phyloP scores from a whole-genome alignment of 1,139 yeast species.

The Suzukiozyma palmioleophila region DNA sequence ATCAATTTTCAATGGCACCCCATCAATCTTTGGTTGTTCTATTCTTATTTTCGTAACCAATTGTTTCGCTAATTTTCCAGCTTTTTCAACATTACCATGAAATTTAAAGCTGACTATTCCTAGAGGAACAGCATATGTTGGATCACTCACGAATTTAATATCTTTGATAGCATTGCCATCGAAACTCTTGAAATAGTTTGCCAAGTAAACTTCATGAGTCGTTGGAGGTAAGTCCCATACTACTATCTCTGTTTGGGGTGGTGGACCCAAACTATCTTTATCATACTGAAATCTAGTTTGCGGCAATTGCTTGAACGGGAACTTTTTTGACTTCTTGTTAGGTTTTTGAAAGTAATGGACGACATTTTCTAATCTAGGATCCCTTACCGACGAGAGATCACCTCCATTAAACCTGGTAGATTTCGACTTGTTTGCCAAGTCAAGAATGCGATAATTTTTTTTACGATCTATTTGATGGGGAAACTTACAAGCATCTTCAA shows the following conservation, averaged over 20 bases:
- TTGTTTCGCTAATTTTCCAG: slow-evolving; percentile 43
- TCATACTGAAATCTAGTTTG: slow-evolving; percentile 58
- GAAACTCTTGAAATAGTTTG: slow-evolving; percentile 51
- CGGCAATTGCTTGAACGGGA: slow-evolving; percentile 46
- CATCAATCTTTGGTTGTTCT: slow-evolving; percentile 36
- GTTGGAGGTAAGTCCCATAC: slow-evolving; percentile 58
- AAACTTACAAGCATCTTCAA: slow-evolving; percentile 9
- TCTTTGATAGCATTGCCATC: slow-evolving; percentile 51
- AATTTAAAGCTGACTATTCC: slow-evolving; percentile 68
- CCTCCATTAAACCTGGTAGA: slow-evolving; percentile 36
- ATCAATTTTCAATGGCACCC: slow-evolving; percentile 31
- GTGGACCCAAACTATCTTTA: slow-evolving; percentile 68
- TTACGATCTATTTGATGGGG: slow-evolving; percentile 15
- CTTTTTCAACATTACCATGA: slow-evolving; percentile 53
- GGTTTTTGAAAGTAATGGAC: slow-evolving; percentile 36
- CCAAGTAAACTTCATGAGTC: slow-evolving; percentile 44
- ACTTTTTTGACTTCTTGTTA: slow-evolving; percentile 38
- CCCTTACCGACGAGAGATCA: slow-evolving; percentile 32
- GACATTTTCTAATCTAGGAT: slow-evolving; percentile 32
- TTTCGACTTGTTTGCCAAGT: slow-evolving; percentile 33
- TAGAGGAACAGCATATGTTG: slow-evolving; percentile 73
- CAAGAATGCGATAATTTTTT: slow-evolving; percentile 39
- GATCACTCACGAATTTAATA: slow-evolving; percentile 62
- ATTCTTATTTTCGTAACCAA: slow-evolving; percentile 24
- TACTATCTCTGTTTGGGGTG: slow-evolving; percentile 67